Conservation (phyloP, 106 monocot species). For the Cymbidium sinense region DNA sequence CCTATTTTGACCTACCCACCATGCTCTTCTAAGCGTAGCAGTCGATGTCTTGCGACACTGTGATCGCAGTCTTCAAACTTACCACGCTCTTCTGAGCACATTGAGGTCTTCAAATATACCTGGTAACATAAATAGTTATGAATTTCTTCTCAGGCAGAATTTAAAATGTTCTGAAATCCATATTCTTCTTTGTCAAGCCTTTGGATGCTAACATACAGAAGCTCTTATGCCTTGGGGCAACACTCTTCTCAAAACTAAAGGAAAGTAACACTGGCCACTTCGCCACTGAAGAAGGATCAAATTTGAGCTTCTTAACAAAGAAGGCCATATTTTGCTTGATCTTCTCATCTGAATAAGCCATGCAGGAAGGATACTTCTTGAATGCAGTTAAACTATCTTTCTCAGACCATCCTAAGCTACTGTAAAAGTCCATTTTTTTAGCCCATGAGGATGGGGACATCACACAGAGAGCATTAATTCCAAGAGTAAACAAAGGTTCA, state of each 20-base stretch:
- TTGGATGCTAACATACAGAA: slow-evolving; percentile 19
- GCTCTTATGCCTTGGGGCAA: slow-evolving; percentile 38
- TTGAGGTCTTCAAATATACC: too few relatives aligned
- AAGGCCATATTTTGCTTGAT: slow-evolving; percentile 23
- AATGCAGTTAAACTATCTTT: slow-evolving; percentile 15
- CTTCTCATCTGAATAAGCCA: slow-evolving; percentile 13
- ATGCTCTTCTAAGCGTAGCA: too few relatives aligned
- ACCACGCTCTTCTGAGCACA: too few relatives aligned
- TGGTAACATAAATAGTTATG: slow-evolving; percentile 22
- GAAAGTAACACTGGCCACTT: slow-evolving; percentile 18
- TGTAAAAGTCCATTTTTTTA: slow-evolving; percentile 16
- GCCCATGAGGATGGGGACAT: slow-evolving; percentile 2
- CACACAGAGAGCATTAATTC: neutral
- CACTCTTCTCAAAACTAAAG: slow-evolving; percentile 36
- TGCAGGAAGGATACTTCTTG: slow-evolving; percentile 16
- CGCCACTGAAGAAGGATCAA: slow-evolving; percentile 6
- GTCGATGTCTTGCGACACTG: too few relatives aligned
- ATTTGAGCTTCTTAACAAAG: slow-evolving; percentile 14
- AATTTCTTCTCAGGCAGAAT: slow-evolving; percentile 9
- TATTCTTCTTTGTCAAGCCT: slow-evolving; percentile 2
- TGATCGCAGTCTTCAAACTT: too few relatives aligned
- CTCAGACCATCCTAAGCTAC: slow-evolving; percentile 26
- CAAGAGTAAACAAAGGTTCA: slow-evolving; percentile 3
- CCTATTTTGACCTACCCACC: too few relatives aligned
- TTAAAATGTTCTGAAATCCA: neutral